Conservation (phyloP, 805 yeast genomes). For the Wickerhamiella cacticola region DNA sequence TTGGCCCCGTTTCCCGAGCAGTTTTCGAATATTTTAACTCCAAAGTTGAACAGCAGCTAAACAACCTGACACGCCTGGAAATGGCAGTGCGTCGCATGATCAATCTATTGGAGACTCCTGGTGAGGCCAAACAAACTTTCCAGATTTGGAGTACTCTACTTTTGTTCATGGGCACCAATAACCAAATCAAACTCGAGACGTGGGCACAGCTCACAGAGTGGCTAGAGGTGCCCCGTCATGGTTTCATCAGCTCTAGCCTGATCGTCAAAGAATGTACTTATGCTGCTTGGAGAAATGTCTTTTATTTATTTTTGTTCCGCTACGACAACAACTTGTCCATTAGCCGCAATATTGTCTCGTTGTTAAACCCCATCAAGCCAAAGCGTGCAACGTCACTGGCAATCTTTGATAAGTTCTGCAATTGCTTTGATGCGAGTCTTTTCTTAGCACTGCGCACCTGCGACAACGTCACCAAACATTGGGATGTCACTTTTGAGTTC, state of each 20-base stretch:
- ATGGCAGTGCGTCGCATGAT: slow-evolving; percentile 7
- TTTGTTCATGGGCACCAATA: slow-evolving; percentile 7
- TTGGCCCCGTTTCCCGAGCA: not conserved
- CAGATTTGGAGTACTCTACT: slow-evolving; percentile 11
- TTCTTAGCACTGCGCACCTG: slow-evolving; percentile 9
- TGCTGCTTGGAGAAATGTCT: slow-evolving; percentile 16
- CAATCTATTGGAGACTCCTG: slow-evolving; percentile 1
- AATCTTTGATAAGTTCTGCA: not conserved
- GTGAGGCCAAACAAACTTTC: slow-evolving; percentile 12
- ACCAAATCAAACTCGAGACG: slow-evolving; percentile 6
- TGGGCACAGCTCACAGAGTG: slow-evolving; percentile 12
- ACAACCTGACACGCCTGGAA: not conserved
- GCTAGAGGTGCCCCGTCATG: slow-evolving; percentile 16
- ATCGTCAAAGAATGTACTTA: slow-evolving; percentile 11
- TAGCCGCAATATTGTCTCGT: slow-evolving; percentile 7
- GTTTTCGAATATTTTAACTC: not conserved
- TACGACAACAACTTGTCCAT: slow-evolving; percentile 10
- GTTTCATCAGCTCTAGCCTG: slow-evolving; percentile 10
- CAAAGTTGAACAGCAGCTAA: not conserved
- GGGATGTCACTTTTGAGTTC: not conserved
- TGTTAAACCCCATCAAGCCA: slow-evolving; percentile 13
- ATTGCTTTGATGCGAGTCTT: not conserved
- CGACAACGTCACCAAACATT: slow-evolving; percentile 4
- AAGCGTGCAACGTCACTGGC: slow-evolving; percentile 1
- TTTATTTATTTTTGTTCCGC: slow-evolving; percentile 14